phyloP scores from a whole-genome alignment of 495 filamentous ascomycete species.

The Acidiella bohemica region DNA sequence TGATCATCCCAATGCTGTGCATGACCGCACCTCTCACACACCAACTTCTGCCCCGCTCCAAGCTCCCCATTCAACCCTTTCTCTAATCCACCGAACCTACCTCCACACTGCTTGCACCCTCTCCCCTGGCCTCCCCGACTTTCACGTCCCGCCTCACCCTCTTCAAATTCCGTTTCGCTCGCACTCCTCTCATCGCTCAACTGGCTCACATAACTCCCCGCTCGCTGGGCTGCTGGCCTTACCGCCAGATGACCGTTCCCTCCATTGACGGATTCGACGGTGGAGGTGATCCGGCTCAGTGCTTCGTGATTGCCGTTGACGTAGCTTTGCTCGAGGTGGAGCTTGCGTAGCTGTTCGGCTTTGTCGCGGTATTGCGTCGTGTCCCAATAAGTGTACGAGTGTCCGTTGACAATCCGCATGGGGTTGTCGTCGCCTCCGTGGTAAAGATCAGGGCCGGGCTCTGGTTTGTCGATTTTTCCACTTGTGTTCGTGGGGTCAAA shows the following conservation, averaged over 20 bases:
- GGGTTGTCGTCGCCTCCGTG: slow-evolving; percentile 15
- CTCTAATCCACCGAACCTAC: too few relatives aligned
- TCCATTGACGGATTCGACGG: background rate
- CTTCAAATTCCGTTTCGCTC: background rate
- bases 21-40: too few relatives aligned
- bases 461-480: too few relatives aligned
- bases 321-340: background rate
- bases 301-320: background rate
- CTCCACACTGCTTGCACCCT: too few relatives aligned
- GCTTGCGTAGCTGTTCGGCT: slow-evolving; percentile 1
- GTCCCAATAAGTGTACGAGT: slow-evolving; percentile 16
- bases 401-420: slow-evolving; percentile 8
- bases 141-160: background rate
- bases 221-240: background rate
- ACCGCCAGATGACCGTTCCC: background rate
- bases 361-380: slow-evolving; percentile 1
- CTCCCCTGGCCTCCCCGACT: background rate
- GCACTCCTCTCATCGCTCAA: slow-evolving; percentile 10
- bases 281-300: background rate
- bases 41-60: too few relatives aligned
- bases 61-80: too few relatives aligned
- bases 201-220: slow-evolving; percentile 5
- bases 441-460: too few relatives aligned
- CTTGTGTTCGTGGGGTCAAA: background rate
- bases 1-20: too few relatives aligned